Evolutionary conservation across 495 filamentous ascomycete genomes (phyloP).

Genomic region (Platismatia glauca): DNA sequence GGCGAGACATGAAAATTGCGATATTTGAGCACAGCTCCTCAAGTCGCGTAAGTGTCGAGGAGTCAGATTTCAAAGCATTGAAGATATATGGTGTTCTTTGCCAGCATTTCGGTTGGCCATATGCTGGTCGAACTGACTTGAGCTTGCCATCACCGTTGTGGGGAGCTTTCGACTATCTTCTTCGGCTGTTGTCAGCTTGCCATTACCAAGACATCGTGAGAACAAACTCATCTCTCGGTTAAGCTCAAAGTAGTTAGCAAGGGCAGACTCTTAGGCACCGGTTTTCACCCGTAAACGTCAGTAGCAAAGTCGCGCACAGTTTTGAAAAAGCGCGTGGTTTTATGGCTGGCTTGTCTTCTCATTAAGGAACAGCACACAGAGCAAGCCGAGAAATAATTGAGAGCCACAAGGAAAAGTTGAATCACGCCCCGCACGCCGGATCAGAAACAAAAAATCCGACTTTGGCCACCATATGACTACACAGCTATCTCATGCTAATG

Average conservation of each 20-base stretch:
- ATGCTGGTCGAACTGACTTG: background rate
- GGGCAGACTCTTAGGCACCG: background rate
- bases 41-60: background rate
- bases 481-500: background rate
- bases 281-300: background rate
- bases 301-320: background rate
- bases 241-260: background rate
- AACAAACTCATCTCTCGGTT: background rate
- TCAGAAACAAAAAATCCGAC: background rate
- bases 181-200: background rate
- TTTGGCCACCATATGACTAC: background rate
- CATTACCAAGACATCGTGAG: background rate
- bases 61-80: too few species aligned
- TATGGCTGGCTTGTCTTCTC: background rate
- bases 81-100: too few species aligned
- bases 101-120: background rate
- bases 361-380: background rate
- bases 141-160: background rate
- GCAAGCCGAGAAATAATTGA: background rate
- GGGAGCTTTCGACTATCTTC: background rate
- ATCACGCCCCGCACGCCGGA: background rate
- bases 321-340: background rate
- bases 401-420: background rate
- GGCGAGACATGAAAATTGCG: background rate
- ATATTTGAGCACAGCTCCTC: background rate